These are phyloP conservation scores for Suillus sp. DNA, from an alignment of 768 basidiomycete species.

Conservation along the genomic window DNA sequence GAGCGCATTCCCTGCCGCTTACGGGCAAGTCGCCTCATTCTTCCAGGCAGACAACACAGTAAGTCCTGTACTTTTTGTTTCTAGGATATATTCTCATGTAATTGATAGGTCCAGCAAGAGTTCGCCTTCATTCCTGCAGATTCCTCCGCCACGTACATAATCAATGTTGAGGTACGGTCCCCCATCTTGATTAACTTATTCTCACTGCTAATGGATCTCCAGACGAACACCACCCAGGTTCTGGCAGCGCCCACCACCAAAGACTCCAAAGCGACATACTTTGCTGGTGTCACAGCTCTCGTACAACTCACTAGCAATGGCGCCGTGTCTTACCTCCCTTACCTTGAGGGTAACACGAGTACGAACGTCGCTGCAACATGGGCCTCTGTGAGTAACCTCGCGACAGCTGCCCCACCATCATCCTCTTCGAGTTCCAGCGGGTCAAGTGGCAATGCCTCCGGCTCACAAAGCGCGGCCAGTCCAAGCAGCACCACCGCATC, in stretches of 20 bases:
- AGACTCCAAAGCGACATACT: constrained; percentile 63
- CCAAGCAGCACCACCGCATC: constrained; percentile 19
- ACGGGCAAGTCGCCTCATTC: constrained; percentile 72
- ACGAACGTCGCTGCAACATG: constrained; percentile 52
- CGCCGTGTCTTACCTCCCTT: constrained; percentile 61
- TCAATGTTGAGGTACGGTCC: constrained; percentile 61
- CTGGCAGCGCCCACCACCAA: constrained; percentile 62
- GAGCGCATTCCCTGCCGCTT: constrained; percentile 61
- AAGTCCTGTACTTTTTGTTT: constrained; percentile 22
- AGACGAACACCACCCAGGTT: constrained; percentile 66
- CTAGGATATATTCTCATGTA: not conserved
- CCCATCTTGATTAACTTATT: not conserved
- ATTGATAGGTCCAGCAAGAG: constrained; percentile 61
- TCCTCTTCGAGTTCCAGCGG: constrained; percentile 19
- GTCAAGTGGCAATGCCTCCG: constrained; percentile 20
- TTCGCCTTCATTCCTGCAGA: constrained; percentile 81
- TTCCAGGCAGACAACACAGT: constrained; percentile 55
- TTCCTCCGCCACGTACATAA: constrained; percentile 68
- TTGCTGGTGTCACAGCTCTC: constrained; percentile 59
- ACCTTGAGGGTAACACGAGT: constrained; percentile 44
- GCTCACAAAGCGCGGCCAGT: constrained; percentile 18
- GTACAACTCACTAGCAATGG: constrained; percentile 70
- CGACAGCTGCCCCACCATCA: constrained; percentile 42
- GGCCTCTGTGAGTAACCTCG: constrained; percentile 47
- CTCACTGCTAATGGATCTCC: not conserved